Evolutionary conservation across 2,329 filamentous ascomycete genomes (phyloP).

Genomic region (Aspergillus puulaauensis): DNA sequence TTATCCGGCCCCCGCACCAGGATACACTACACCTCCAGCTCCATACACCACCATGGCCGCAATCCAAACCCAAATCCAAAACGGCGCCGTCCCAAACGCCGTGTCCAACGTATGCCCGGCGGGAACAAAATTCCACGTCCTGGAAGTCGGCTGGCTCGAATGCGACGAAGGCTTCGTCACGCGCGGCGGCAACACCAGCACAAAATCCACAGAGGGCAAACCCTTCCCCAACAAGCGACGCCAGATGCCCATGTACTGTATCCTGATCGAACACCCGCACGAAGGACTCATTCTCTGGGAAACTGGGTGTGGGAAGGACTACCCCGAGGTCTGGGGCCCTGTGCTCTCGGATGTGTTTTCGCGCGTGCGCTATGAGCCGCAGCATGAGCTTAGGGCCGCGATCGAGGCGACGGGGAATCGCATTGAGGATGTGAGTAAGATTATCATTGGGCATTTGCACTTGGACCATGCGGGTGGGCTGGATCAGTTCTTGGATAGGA

Average conservation of each 20-base stretch:
- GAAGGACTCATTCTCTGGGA: conserved; percentile 15
- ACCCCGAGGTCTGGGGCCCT: conserved; percentile 10
- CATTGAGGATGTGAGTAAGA: conserved; percentile 11
- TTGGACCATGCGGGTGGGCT: conserved; percentile 13
- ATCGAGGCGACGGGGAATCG: conserved; percentile 11
- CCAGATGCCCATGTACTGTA: conserved; percentile 15
- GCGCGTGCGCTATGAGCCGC: conserved; percentile 10
- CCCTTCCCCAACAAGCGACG: conserved; percentile 13
- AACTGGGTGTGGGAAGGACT: conserved; percentile 12
- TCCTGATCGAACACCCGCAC: conserved; percentile 14
- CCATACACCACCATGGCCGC: conserved; percentile 2
- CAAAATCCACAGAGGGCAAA: conserved; percentile 6
- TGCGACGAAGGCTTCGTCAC: conserved; percentile 14
- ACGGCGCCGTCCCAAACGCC: conserved; percentile 11
- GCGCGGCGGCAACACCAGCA: conserved; percentile 12
- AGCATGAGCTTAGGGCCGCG: conserved; percentile 10
- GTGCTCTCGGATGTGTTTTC: conserved; percentile 10
- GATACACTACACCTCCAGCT: no score
- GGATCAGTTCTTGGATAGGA: conserved; percentile 8
- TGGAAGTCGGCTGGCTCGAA: conserved; percentile 14
- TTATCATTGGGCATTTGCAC: conserved; percentile 16
- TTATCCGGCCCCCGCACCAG: no score
- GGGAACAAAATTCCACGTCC: conserved; percentile 12
- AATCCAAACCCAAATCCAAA: conserved; percentile 9
- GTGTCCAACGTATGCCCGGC: conserved; percentile 12